Conservation (phyloP, 306 rosid species). For the Dalbergia cochinchinensis region DNA sequence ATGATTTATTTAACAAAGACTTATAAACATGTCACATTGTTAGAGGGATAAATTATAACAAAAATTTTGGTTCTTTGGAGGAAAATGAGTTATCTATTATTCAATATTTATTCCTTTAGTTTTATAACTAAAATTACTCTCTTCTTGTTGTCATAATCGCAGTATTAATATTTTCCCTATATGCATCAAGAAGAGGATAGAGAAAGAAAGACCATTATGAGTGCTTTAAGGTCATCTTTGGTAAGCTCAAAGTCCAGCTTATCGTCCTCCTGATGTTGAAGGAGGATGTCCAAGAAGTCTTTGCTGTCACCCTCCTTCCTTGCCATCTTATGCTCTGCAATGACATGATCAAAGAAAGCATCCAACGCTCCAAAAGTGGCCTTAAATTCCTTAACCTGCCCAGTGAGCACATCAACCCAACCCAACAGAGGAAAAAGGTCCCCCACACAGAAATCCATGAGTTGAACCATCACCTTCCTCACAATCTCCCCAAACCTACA, state of each 20-base stretch:
- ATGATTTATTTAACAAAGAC: too few relatives aligned
- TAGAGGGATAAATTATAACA: too few relatives aligned
- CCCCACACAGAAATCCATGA: conserved; percentile 38
- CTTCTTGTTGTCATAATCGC: too few relatives aligned
- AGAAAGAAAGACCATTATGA: conserved; percentile 43
- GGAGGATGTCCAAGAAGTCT: conserved; percentile 51
- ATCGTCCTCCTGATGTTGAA: conserved; percentile 39
- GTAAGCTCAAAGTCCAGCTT: conserved; percentile 40
- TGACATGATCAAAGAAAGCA: conserved; percentile 40
- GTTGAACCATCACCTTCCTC: conserved; percentile 15
- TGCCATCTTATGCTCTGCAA: conserved; percentile 39
- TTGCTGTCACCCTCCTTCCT: conserved; percentile 2
- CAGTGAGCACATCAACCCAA: conserved; percentile 47
- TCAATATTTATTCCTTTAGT: too few relatives aligned
- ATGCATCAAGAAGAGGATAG: not conserved
- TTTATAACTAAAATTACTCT: too few relatives aligned
- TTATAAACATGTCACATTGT: too few relatives aligned
- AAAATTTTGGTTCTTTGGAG: too few relatives aligned
- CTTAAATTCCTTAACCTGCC: conserved; percentile 16
- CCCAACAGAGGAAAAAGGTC: conserved; percentile 47
- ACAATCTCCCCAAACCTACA: conserved; percentile 10
- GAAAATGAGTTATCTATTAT: too few relatives aligned
- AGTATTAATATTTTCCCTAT: not conserved
- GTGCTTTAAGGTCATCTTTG: conserved; percentile 48
- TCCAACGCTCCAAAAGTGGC: conserved; percentile 35